Conservation (phyloP, 441 rosid species). For the Brassica balearica region DNA sequence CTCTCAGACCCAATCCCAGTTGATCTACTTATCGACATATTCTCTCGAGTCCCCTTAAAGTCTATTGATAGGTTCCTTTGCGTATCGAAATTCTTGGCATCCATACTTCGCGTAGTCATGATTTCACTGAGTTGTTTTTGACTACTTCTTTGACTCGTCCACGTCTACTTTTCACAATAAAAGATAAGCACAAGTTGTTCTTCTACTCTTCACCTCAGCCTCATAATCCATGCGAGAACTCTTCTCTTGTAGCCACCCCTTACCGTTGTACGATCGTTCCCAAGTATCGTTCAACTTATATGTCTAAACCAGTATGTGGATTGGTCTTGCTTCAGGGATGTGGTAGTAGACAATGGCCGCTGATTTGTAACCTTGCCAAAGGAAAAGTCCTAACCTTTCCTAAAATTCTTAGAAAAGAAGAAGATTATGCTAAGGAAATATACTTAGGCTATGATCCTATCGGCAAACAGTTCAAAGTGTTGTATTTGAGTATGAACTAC, state of each 20-base stretch:
- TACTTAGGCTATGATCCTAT: no score
- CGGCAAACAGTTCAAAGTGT: no score
- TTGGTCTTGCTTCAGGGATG: neutral
- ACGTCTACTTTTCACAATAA: neutral
- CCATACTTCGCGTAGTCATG: neutral
- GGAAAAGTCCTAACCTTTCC: neutral
- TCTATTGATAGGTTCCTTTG: slow-evolving; percentile 27
- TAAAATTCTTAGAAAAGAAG: no score
- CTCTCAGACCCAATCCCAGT: neutral
- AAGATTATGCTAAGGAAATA: no score
- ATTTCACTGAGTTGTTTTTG: neutral
- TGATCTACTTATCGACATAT: slow-evolving; percentile 16
- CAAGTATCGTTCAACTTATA: slow-evolving; percentile 11
- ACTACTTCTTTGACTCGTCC: neutral
- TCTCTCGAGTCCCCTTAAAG: neutral
- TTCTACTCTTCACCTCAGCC: slow-evolving; percentile 29
- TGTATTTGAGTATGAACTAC: no score
- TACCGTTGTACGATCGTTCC: neutral
- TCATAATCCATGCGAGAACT: neutral
- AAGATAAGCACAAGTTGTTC: neutral
- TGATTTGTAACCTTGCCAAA: neutral
- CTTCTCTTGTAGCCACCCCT: neutral
- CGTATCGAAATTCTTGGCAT: slow-evolving; percentile 11
- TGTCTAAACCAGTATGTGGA: neutral
- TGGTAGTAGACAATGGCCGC: no score